Conservation (phyloP, 176 grass and related monocot genomes). For the Bolboschoenus planiculmis region DNA sequence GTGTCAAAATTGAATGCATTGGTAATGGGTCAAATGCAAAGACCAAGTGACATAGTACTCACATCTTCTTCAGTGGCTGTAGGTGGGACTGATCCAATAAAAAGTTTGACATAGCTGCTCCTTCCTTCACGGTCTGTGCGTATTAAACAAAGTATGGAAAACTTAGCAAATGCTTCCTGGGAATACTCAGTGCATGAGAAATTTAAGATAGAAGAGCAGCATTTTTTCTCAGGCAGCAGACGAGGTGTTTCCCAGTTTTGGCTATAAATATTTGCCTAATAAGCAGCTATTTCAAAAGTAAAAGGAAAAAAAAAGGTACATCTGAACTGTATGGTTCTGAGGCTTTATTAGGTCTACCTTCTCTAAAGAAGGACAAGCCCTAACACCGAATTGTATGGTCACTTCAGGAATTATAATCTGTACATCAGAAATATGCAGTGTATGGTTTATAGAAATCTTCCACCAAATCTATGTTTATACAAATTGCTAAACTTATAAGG, state of each 20-base stretch:
- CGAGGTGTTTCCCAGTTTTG: background rate
- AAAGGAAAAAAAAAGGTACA: background rate
- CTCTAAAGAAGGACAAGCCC: background rate
- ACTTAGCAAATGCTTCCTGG: background rate
- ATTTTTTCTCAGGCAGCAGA: background rate
- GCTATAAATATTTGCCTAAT: background rate
- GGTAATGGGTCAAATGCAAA: background rate
- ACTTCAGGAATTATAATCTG: background rate
- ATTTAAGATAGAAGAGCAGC: background rate
- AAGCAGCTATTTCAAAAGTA: background rate
- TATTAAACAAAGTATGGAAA: constrained; percentile 18
- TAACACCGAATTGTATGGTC: background rate
- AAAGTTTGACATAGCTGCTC: constrained; percentile 80
- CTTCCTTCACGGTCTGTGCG: constrained; percentile 55
- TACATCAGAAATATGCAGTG: background rate
- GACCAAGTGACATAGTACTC: constrained; percentile 29
- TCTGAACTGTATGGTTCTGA: background rate
- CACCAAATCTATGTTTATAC: background rate
- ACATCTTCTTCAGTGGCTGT: constrained; percentile 88
- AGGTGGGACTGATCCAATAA: constrained; percentile 89
- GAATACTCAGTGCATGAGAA: constrained; percentile 5
- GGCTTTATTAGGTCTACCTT: background rate
- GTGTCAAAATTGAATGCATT: background rate
- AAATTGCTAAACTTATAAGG: background rate
- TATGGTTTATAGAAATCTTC: background rate